Percentiles rank a stretch among this genome's conserved stretches.
These are phyloP conservation scores for Candida dubliniensis DNA, from an alignment of 1,139 yeast species.

Conservation along the genomic window DNA sequence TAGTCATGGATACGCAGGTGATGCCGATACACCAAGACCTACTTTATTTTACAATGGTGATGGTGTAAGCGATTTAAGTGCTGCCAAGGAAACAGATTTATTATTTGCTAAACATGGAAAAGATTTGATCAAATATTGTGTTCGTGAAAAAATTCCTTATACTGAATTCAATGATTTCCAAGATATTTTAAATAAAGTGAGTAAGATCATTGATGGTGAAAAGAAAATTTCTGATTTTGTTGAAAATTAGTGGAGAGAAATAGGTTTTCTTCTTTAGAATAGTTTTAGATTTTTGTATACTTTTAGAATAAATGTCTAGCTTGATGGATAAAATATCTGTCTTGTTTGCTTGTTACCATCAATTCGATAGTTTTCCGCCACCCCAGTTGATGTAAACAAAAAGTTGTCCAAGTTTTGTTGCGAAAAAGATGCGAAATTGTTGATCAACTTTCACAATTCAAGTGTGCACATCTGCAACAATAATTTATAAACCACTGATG, in stretches of 20 bases:
- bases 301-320: too few relatives aligned
- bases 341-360: too few relatives aligned
- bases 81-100: constrained; percentile 92
- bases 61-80: constrained; percentile 93
- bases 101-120: constrained; percentile 91
- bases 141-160: constrained; percentile 77
- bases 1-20: constrained; percentile 34
- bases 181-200: constrained; percentile 64
- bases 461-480: too few relatives aligned
- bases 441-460: too few relatives aligned
- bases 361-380: too few relatives aligned
- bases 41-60: constrained; percentile 90
- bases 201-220: constrained; percentile 25
- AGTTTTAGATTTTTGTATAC: too few relatives aligned
- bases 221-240: constrained; percentile 31
- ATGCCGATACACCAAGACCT: constrained; percentile 34
- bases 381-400: too few relatives aligned
- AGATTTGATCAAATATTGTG: constrained; percentile 84
- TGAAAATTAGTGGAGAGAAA: constrained; percentile 21
- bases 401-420: too few relatives aligned
- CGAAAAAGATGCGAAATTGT: too few relatives aligned
- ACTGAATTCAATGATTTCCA: constrained; percentile 74
- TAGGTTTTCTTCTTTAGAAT: background rate
- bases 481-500: too few relatives aligned
- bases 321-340: too few relatives aligned